Conservation (phyloP, 1,284 basidiomycete species). For the Tremellales sp. region DNA sequence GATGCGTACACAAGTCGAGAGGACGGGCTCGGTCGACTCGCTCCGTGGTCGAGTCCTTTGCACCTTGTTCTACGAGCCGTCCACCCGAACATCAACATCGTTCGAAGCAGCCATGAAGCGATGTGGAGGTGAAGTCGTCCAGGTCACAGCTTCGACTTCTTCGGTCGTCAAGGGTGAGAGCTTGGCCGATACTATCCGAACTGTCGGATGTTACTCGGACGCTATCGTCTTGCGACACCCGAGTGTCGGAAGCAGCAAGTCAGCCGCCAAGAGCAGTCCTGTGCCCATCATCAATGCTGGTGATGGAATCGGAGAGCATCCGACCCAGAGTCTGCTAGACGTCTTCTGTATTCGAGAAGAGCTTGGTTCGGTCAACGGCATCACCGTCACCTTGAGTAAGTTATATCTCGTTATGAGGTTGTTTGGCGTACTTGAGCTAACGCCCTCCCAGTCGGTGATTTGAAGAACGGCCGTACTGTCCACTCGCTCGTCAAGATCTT, state of each 20-base stretch:
- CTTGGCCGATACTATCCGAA: constrained; percentile 88
- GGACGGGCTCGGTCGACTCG: constrained; percentile 82
- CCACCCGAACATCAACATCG: constrained; percentile 91
- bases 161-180: constrained; percentile 95
- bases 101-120: constrained; percentile 99
- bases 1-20: constrained; percentile 93
- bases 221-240: constrained; percentile 94
- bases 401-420: constrained; percentile 3
- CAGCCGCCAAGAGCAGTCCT: constrained; percentile 89
- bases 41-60: constrained; percentile 87
- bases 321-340: constrained; percentile 91
- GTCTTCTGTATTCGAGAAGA: constrained; percentile 98
- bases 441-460: constrained; percentile 74
- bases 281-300: constrained; percentile 96
- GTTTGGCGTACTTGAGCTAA: not conserved
- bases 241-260: constrained; percentile 81
- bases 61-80: constrained; percentile 97
- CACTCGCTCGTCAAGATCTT: constrained; percentile 93
- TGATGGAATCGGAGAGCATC: constrained; percentile 96
- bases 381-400: constrained; percentile 75
- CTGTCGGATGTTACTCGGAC: constrained; percentile 93
- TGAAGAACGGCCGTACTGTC: constrained; percentile 97
- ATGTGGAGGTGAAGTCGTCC: constrained; percentile 90
- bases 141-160: constrained; percentile 73
- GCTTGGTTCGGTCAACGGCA: constrained; percentile 94